These are phyloP conservation scores for Stygiomarasmius scandens DNA, from an alignment of 1,284 basidiomycete genomes.

Conservation along the genomic window DNA sequence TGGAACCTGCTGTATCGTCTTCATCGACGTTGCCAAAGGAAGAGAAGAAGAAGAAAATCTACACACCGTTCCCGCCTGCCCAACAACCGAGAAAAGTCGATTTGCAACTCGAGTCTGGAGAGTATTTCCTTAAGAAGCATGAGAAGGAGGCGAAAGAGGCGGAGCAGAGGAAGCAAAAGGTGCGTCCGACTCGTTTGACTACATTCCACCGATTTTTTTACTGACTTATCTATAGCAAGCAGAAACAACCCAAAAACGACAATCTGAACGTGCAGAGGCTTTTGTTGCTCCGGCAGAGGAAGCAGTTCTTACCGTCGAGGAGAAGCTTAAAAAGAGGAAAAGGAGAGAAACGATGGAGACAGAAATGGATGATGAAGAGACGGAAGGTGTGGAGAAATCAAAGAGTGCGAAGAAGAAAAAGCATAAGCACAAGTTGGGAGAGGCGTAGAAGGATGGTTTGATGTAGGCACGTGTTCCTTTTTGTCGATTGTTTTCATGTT, in stretches of 20 bases:
- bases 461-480: no score
- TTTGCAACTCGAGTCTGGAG: constrained; percentile 92
- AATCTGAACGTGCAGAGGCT: constrained; percentile 78
- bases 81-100: constrained; percentile 95
- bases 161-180: constrained; percentile 72
- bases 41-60: constrained; percentile 91
- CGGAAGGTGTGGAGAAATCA: constrained; percentile 18
- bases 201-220: not conserved
- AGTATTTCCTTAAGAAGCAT: constrained; percentile 93
- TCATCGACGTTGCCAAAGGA: constrained; percentile 48
- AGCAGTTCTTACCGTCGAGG: constrained; percentile 72
- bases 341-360: constrained; percentile 34
- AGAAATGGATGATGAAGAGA: constrained; percentile 18
- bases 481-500: no score
- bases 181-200: constrained; percentile 25
- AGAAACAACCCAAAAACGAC: constrained; percentile 67
- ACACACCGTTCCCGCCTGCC: constrained; percentile 98
- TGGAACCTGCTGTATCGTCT: no score
- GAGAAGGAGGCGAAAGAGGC: constrained; percentile 75
- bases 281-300: constrained; percentile 83
- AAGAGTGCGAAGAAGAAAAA: constrained; percentile 23
- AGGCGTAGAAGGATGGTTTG: no score
- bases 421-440: constrained; percentile 17
- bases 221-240: constrained; percentile 61
- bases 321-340: constrained; percentile 75